Conservation (phyloP, 768 basidiomycete species). For the Naematelia encephala region DNA sequence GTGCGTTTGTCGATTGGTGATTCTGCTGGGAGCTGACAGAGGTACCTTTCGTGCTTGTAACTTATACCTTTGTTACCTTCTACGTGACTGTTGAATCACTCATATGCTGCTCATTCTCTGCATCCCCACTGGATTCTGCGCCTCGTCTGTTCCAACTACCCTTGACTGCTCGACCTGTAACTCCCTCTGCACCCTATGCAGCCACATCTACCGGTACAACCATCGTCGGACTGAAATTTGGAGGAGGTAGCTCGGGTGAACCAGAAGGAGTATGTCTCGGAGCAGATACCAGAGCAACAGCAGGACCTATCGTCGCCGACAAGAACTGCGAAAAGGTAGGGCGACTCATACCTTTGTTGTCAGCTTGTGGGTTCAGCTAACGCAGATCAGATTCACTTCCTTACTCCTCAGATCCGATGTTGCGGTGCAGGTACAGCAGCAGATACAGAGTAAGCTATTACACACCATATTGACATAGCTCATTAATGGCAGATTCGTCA, state of each 20-base stretch:
- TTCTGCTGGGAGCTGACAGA: neutral
- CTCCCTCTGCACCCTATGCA: constrained; percentile 8
- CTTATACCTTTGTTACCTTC: no score
- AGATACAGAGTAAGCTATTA: constrained; percentile 62
- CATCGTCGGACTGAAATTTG: constrained; percentile 90
- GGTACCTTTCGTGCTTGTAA: neutral
- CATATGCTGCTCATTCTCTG: no score
- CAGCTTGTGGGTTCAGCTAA: constrained; percentile 1
- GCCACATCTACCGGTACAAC: constrained; percentile 72
- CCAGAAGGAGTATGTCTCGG: constrained; percentile 90
- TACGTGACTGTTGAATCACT: no score
- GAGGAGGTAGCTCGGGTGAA: constrained; percentile 49
- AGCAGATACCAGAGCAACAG: constrained; percentile 94
- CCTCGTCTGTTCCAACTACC: no score
- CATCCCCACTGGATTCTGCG: no score
- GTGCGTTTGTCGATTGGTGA: constrained; percentile 19
- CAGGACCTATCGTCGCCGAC: constrained; percentile 90
- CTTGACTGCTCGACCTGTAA: no score
- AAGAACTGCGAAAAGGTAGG: constrained; percentile 99
- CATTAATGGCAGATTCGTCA: constrained; percentile 53
- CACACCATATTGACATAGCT: constrained; percentile 3
- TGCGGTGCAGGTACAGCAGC: constrained; percentile 99
- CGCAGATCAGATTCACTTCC: constrained; percentile 79
- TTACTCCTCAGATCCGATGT: constrained; percentile 91
- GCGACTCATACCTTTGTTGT: constrained; percentile 18